Evolutionary conservation across 805 yeast species (phyloP).

Genomic region (Kluyveromyces wickerhamii): DNA sequence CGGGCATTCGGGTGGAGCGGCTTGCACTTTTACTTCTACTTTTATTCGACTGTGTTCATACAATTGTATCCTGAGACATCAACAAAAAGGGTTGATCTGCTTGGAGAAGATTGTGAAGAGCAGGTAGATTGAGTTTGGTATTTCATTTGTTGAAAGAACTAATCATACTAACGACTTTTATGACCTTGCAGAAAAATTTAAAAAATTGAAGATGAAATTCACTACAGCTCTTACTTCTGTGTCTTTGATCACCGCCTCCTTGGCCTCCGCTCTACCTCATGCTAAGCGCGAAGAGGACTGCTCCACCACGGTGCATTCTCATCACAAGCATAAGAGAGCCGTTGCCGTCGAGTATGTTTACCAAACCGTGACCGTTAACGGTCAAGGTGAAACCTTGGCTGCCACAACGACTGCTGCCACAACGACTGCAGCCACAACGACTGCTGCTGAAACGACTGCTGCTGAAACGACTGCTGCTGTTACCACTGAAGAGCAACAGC

Average conservation of each 20-base stretch:
- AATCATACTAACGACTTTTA: too few relatives aligned
- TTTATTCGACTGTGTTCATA: too few relatives aligned
- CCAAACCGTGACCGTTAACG: conserved; percentile 47
- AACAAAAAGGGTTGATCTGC: too few relatives aligned
- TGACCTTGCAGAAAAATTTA: too few relatives aligned
- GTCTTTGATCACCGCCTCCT: conserved; percentile 24
- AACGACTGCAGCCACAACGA: conserved; percentile 20
- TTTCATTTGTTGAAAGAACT: too few relatives aligned
- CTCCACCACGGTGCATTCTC: conserved; percentile 31
- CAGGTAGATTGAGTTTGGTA: too few relatives aligned
- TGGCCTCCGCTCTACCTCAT: conserved; percentile 26
- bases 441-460: conserved; percentile 7
- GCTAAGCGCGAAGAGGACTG: conserved; percentile 19
- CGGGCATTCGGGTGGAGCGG: too few relatives aligned
- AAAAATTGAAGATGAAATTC: conserved; percentile 27
- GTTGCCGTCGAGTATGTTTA: conserved; percentile 45
- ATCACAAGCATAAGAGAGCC: conserved; percentile 45
- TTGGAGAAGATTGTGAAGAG: too few relatives aligned
- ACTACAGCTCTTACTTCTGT: conserved; percentile 26
- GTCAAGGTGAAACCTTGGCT: conserved; percentile 38
- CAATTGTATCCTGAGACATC: too few relatives aligned
- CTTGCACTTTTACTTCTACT: too few relatives aligned
- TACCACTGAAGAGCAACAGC: conserved; percentile 15
- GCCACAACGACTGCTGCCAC: conserved; percentile 21
- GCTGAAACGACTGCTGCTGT: conserved; percentile 26